phyloP scores from a whole-genome alignment of 257 asterid species.

The Echites panduratus region DNA sequence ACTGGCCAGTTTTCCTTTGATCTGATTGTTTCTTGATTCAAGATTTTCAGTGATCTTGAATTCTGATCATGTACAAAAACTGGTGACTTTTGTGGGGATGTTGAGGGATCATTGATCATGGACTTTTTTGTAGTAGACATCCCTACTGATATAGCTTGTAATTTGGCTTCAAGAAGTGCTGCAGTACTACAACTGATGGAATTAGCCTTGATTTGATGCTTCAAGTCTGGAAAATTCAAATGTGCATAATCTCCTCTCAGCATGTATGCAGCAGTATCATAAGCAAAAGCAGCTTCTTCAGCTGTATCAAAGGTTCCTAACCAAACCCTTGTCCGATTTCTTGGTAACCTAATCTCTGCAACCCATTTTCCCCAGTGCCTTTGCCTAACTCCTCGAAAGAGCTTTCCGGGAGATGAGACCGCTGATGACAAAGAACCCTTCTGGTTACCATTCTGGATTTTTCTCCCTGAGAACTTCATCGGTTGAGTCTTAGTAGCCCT shows the following conservation, averaged over 20 bases:
- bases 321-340: constrained; percentile 55
- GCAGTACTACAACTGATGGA: constrained; percentile 31
- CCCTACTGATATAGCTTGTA: constrained; percentile 39
- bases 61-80: constrained; percentile 1
- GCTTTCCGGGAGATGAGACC: constrained; percentile 34
- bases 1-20: constrained; percentile 13
- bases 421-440: constrained; percentile 14
- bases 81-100: constrained; percentile 7
- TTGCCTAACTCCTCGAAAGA: constrained; percentile 59
- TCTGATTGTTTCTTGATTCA: constrained; percentile 6
- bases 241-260: constrained; percentile 55
- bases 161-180: constrained; percentile 47
- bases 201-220: constrained; percentile 37
- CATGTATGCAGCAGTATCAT: constrained; percentile 54
- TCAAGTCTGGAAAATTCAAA: constrained; percentile 44
- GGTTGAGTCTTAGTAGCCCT: constrained; percentile 59
- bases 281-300: constrained; percentile 56
- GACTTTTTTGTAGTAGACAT: constrained; percentile 18
- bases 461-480: constrained; percentile 35
- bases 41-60: neutral
- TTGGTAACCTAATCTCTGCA: constrained; percentile 49
- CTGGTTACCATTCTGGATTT: constrained; percentile 12
- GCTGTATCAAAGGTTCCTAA: constrained; percentile 60
- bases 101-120: neutral
- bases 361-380: constrained; percentile 74